Base-by-base conservation (phyloP, 2,329 filamentous ascomycete species). In the Cladosporium sp. region DNA sequence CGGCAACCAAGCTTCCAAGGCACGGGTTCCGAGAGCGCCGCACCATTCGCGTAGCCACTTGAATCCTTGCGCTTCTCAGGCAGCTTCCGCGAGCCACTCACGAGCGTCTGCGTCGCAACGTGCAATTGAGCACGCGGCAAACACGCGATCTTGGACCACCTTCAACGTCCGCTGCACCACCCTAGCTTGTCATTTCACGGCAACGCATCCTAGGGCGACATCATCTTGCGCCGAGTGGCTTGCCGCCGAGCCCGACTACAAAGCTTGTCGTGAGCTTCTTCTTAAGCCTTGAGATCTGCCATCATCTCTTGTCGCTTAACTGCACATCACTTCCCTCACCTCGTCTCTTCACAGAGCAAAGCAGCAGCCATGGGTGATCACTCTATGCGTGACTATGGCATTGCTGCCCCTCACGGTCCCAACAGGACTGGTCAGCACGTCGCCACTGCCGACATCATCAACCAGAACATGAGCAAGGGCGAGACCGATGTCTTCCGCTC, bases 401-500 rank as follows among this genome's bases (percentile, higher is more conserved):
- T 74, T 22, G 77, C 76, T 53, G 77, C 75, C 17, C 77, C 77
- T 56, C 77, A 79, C 64, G 77, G 77, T 6, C 77, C 77, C 25
- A 79, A 79, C 65, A 72, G 73, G 69, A 64, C 63, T 25, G 74
- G 74, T 58, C 63, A 74, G 13, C 77, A 78, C 60, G 70, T 73
- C 39, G 76, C 75, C 8, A 77, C 76, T 12, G 67, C 68, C 47
- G 69, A 77, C 45, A 57, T 74, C 40, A 19, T 55, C 20, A 25
- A 22, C 40, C 15, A 51, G 4, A 63, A 70, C 64, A 86, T 87
- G 83, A 80, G 78, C 61, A 68, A 74, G 35, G 75, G 80, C 58
- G 85, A 89, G 70, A 77, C 78, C 61, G 78, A 77, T 40, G 81
- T 87, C 66, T 96, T 97, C 77, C 82, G 88, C 67, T 84, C 87